Base-by-base conservation (phyloP, 345 rosid genomes). In the Aquilaria sinensis region DNA sequence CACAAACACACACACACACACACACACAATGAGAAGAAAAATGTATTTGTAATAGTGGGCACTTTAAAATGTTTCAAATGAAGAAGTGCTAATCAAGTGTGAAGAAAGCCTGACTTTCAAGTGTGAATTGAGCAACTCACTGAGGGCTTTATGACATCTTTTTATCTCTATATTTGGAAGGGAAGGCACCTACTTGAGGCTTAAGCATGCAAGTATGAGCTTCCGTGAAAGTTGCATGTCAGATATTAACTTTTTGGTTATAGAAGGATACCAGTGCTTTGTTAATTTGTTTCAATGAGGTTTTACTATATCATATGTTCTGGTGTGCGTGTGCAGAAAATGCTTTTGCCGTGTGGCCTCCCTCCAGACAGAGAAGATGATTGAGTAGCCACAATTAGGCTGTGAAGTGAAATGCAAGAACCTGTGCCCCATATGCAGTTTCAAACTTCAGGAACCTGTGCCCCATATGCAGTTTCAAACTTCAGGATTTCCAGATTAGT, bases 361-460 rank as follows among this genome's bases (percentile, higher is more conserved):
- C 94, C 98, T 11, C 98, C 94, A 0, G 96, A 93, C 67, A 88
- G 97, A 82, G 97, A 88, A 83, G 97, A 88, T 43, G 97, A 90
- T 52, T 90, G 67, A 66, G 43, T 2, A 37, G 43, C 8, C 43
- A 5, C 43, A 4, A 9, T 37, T 37, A 37, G 43, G 43, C 43
- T 37, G 43, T 37, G 43, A 37, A 37, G 43, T 37, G 43, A 37
- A 23, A 37, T 37, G 43, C 43, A 3, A 37, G 43, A 37, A 37
- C 8, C 43, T 9, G 8, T 37, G 43, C 43, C 5, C 8, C 43
- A 0, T 0, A 37, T 37, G 43, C 8, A 37, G 43, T 37, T 37
- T 37, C 3, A 37, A 37, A 9, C 43, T 37, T 37, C 43, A 3
- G 8, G 43, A 37, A 37, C 8, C 43, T 9, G 8, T 37, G 43